Conservation (phyloP, 192 early-diverging fungal genomes). For the Lobosporangium transversale region DNA sequence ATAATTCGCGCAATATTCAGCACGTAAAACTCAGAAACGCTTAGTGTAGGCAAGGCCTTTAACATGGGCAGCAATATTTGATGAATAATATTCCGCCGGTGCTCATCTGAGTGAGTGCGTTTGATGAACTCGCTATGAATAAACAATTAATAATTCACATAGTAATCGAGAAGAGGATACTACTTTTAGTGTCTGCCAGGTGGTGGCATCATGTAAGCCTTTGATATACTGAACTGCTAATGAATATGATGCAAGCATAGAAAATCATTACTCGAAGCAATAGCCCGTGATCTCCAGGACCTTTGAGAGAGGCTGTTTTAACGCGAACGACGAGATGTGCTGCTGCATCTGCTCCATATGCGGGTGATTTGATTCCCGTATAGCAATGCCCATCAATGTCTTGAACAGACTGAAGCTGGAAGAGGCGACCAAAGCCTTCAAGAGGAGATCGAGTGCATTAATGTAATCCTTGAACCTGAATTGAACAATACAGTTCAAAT, state of each 20-base stretch:
- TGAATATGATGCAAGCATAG: not conserved
- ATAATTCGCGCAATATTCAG: constrained; percentile 64
- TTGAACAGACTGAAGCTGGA: constrained; percentile 59
- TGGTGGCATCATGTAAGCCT: constrained; percentile 14
- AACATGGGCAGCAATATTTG: constrained; percentile 63
- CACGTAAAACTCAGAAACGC: constrained; percentile 62
- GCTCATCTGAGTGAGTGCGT: constrained; percentile 35
- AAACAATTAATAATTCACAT: not conserved
- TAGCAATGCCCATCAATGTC: constrained; percentile 60
- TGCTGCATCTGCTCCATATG: constrained; percentile 54
- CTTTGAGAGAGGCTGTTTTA: constrained; percentile 43
- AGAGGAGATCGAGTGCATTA: constrained; percentile 60
- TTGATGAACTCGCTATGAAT: constrained; percentile 30
- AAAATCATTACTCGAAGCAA: constrained; percentile 55
- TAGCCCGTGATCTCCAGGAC: constrained; percentile 50
- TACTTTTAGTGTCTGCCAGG: too few species aligned
- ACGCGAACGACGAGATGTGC: constrained; percentile 42
- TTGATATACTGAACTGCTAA: not conserved
- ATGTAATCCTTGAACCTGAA: constrained; percentile 64
- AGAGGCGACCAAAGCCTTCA: constrained; percentile 57
- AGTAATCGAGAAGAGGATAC: not conserved
- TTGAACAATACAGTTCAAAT: not conserved
- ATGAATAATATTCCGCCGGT: constrained; percentile 60
- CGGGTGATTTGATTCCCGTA: constrained; percentile 63
- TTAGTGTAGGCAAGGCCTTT: constrained; percentile 44